A percentile compares a stretch with the other conserved stretches of the same genome.
Conservation (phyloP, 495 filamentous ascomycete genomes). For the Tuber melanosporum region DNA sequence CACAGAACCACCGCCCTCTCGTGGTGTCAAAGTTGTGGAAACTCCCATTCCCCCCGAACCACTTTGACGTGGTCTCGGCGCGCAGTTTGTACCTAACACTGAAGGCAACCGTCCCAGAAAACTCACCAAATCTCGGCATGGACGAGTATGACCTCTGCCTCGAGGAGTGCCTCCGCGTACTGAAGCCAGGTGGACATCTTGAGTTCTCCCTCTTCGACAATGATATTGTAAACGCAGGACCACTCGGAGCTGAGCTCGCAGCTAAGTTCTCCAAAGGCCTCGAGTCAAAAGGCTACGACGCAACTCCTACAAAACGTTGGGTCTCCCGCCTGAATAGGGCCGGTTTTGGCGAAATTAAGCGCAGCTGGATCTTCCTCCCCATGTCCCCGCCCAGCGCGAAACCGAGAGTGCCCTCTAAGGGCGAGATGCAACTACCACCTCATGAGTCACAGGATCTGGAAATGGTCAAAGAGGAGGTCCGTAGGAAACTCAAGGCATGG, state of each 20-base stretch:
- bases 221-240: slow-evolving; percentile 75
- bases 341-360: slow-evolving; percentile 71
- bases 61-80: slow-evolving; percentile 89
- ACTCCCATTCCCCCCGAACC: slow-evolving; percentile 77
- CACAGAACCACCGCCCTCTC: slow-evolving; percentile 76
- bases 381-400: slow-evolving; percentile 59
- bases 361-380: slow-evolving; percentile 84
- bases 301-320: slow-evolving; percentile 70
- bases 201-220: slow-evolving; percentile 86
- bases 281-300: slow-evolving; percentile 79
- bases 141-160: slow-evolving; percentile 89
- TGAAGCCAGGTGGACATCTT: slow-evolving; percentile 87
- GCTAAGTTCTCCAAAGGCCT: slow-evolving; percentile 87
- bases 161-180: slow-evolving; percentile 74
- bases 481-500: slow-evolving; percentile 47
- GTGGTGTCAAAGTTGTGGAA: slow-evolving; percentile 65
- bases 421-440: slow-evolving; percentile 43
- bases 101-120: slow-evolving; percentile 54
- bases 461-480: slow-evolving; percentile 36
- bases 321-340: slow-evolving; percentile 63
- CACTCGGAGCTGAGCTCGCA: slow-evolving; percentile 66
- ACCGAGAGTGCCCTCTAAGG: slow-evolving; percentile 51
- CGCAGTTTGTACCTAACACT: slow-evolving; percentile 79
- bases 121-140: slow-evolving; percentile 13
- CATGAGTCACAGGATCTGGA: slow-evolving; percentile 44